Base-by-base conservation (phyloP, 2,329 filamentous ascomycete genomes). In the Neoscytalidium dimidiatum region DNA sequence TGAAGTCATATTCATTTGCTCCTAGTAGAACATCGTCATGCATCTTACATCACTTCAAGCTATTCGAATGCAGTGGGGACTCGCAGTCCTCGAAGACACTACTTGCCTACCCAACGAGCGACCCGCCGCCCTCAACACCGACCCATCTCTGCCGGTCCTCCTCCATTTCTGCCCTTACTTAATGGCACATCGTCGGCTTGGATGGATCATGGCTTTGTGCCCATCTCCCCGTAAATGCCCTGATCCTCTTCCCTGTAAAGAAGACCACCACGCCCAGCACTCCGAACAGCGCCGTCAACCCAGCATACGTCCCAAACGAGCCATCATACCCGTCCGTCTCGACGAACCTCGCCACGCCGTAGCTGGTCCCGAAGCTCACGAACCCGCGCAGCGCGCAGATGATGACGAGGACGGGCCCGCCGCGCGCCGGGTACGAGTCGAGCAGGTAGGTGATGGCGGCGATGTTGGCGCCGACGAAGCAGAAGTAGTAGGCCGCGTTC, bases 321-420 rank as follows among this genome's bases (percentile, higher is more conserved):
- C 75, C 73, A 57, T 75, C 71, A 26, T 77, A 76, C 1, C 75
- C 74, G 57, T 66, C 60, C 28, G 67, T 70, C 9, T 73, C 71
- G 17, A 77, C 74, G 64, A 76, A 75, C 11, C 70, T 69, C 11
- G 69, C 71, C 17, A 76, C 77, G 11, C 78, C 77, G 67, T 80
- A 80, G 60, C 75, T 78, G 4, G 70, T 70, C 17, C 80, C 80
- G 60, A 83, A 83, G 0, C 76, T 79, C 8, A 83, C 78, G 46
- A 83, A 77, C 0, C 80, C 81, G 2, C 81, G 73, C 67, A 81
- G 75, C 4, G 81, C 79, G 57, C 79, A 82, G 31, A 83, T 79
- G 38, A 83, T 76, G 3, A 83, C 77, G 21, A 83, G 68, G 1
- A 81, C 66, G 0, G 81, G 78, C 0, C 79, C 79, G 3, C 79